Evolutionary conservation across 2,329 filamentous ascomycete species (phyloP), one percentile per base, ranked within the genome.

Genomic region (Ceratocystis huliohia): DNA sequence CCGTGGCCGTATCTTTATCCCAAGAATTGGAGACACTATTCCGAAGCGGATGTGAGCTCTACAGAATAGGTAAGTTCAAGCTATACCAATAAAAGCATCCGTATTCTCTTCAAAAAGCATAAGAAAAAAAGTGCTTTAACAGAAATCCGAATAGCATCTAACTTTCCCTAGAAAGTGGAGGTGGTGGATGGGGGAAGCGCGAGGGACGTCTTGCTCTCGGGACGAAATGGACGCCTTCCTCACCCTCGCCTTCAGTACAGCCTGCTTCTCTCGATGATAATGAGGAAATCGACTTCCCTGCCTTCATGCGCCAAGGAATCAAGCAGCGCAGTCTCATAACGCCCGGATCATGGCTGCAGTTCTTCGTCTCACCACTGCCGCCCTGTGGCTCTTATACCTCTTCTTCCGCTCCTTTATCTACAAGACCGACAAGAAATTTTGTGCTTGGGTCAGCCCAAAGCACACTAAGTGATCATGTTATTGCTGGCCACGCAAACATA

Each of bases 181-280:
- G 90, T 59, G 90, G 90, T 53, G 90, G 90, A 22, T 95, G 90
- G 90, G 90, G 90, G 17, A 79, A 82, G 66, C 94, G 93, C 73
- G 85, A 88, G 71, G 90, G 90, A 0, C 77, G 95, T 0, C 77
- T 95, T 2, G 90, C 89, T 5, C 79, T 95, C 3, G 89, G 94
- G 72, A 88, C 90, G 33, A 67, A 66, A 13, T 70, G 69, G 69
- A 25, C 66, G 41, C 63, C 64, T 28, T 41, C 67, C 22, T 64
- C 50, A 63, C 72, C 68, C 37, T 66, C 68, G n/a, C 65, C 63
- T 5, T 63, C 56, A 8, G 6, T n/a, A 15, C 64, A 46, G 62
- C 77, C 61, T 41, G 15, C 44, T 13, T 48, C 37, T 20, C 70
- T 72, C 28, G 6, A 8, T 10, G 67, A 73, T 10, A 68, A 68